Conservation (phyloP, 306 rosid species). For the Prinsepia uniflora region DNA sequence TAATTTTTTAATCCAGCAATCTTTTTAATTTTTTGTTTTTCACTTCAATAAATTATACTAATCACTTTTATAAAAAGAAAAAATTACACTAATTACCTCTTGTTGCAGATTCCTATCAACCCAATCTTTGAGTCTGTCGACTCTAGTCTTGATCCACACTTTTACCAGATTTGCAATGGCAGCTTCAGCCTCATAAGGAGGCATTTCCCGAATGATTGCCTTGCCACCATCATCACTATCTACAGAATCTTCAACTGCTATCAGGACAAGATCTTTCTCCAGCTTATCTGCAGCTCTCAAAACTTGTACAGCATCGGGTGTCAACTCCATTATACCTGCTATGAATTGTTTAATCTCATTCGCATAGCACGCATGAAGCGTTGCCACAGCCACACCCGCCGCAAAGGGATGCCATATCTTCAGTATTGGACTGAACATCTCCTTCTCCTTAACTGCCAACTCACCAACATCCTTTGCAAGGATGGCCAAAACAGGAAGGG, state of each 20-base stretch:
- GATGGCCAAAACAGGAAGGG: slow-evolving; percentile 86
- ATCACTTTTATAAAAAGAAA: too few species aligned
- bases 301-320: slow-evolving; percentile 93
- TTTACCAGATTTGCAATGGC: slow-evolving; percentile 91
- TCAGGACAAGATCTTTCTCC: slow-evolving; percentile 94
- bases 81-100: slow-evolving; percentile 48
- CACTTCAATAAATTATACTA: too few species aligned
- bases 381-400: slow-evolving; percentile 96
- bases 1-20: too few species aligned
- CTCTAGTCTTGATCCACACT: slow-evolving; percentile 82
- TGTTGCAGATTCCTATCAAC: slow-evolving; percentile 91
- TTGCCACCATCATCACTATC: slow-evolving; percentile 98
- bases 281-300: slow-evolving; percentile 94
- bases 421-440: slow-evolving; percentile 82
- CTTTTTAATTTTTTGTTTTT: too few species aligned
- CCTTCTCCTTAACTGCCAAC: slow-evolving; percentile 76
- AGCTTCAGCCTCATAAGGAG: slow-evolving; percentile 91
- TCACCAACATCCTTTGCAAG: slow-evolving; percentile 95
- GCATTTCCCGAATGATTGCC: slow-evolving; percentile 98
- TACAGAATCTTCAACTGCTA: slow-evolving; percentile 93
- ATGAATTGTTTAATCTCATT: slow-evolving; percentile 88
- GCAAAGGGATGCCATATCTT: slow-evolving; percentile 96
- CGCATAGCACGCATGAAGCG: slow-evolving; percentile 89
- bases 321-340: slow-evolving; percentile 74
- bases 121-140: slow-evolving; percentile 89